Evolutionary conservation across 805 yeast species (phyloP), one percentile per base, ranked within the genome.

Genomic region (Debaryomyces castellii): DNA sequence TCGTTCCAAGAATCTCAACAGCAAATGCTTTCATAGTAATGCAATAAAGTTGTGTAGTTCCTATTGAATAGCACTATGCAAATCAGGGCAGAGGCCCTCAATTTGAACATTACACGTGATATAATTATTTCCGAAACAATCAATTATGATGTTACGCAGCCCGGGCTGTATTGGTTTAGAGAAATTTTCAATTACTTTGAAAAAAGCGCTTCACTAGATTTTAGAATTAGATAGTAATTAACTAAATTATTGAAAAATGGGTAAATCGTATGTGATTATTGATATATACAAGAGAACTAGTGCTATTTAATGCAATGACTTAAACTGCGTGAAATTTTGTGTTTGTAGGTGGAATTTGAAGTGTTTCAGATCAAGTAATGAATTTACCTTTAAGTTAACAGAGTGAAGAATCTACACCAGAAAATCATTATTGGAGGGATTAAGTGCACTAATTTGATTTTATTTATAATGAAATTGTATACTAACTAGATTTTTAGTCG

Each of bases 401-500:
- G 20, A 30, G 16, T 9, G 28, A 7, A 10, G 28, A 25, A 25
- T 25, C 3, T 25, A 25, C 11, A 6, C 8, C 28, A 25, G 28
- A 6, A 25, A 25, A 25, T 4, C n/a, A 6, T 6, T 25, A 25
- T 25, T 10, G n/a, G 3, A 25, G 12, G 12, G 12, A 25, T 25
- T 25, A 25, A 25, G 11, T 25, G 12, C 28, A 25, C 28, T 25
- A 25, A 6, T 9, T 25, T 25, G 28, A 25, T 25, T n/a, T 4
- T 3, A 25, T 25, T 9, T 25, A 10, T 21, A 4, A 20, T 27
- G 30, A 8, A 23, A 20, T 9, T 5, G n/a, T 33, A 41, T 63
- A 62, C 67, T 62, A 62, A 62, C 68, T 7, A 30, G 6, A 28
- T 27, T 35, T 51, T 12, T 52, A 65, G 69, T 78, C 97, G 89